Conservation (phyloP, 2,329 filamentous ascomycete genomes). For the Diaporthe citrichinensis region DNA sequence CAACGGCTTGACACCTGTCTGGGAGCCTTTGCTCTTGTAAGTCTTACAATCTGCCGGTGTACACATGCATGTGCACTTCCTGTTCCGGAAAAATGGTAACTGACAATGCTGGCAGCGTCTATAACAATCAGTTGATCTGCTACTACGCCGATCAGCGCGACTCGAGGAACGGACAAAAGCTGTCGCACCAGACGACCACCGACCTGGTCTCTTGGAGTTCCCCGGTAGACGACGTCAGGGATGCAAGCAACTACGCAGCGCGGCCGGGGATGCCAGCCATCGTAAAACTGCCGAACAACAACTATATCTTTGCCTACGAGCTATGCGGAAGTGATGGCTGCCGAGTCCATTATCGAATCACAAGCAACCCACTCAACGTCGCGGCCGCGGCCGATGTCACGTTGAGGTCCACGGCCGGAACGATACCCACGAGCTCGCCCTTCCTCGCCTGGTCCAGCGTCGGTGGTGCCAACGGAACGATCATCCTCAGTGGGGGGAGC, state of each 20-base stretch:
- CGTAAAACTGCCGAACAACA: constrained; percentile 67
- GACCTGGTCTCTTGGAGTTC: constrained; percentile 73
- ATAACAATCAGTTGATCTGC: constrained; percentile 71
- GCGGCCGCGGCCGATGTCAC: constrained; percentile 50
- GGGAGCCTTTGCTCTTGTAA: constrained; percentile 77
- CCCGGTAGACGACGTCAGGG: constrained; percentile 73
- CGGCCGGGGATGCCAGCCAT: constrained; percentile 79
- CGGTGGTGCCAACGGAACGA: constrained; percentile 60
- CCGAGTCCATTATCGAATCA: constrained; percentile 61
- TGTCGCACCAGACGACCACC: constrained; percentile 73
- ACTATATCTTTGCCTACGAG: constrained; percentile 76
- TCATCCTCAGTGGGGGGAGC: constrained; percentile 58
- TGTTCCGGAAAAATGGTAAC: too few relatives aligned
- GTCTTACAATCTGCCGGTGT: neutral
- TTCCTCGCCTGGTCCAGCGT: constrained; percentile 60
- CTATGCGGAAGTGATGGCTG: constrained; percentile 52
- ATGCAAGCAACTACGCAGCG: constrained; percentile 68
- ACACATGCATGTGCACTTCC: neutral
- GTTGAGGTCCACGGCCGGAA: constrained; percentile 50
- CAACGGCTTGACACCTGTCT: constrained; percentile 78
- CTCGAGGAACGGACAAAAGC: constrained; percentile 76
- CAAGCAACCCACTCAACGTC: constrained; percentile 57
- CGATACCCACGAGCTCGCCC: constrained; percentile 56
- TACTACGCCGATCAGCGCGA: constrained; percentile 83
- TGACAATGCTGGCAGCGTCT: constrained; percentile 45